Base-by-base conservation (phyloP, 345 rosid species). In the Raphanus sativus region DNA sequence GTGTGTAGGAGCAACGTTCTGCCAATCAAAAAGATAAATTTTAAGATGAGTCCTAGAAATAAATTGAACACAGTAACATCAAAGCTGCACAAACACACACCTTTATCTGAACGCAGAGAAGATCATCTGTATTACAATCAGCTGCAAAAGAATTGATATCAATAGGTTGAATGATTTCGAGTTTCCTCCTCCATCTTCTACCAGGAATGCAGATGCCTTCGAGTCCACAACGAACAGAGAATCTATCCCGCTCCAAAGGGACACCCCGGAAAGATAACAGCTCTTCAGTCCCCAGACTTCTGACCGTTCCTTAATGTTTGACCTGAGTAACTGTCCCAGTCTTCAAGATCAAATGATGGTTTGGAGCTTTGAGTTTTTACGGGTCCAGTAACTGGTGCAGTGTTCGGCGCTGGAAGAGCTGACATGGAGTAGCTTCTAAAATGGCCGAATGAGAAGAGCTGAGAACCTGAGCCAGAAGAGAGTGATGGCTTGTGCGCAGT, bases 391-490 rank as follows among this genome's bases (percentile, higher is more conserved):
- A 91, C 82, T 74, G 91, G 85, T 74, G 81, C 60, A 80, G 82
- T 77, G 85, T 67, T 89, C 80, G 92, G 99, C 71, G 17, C 55
- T 2, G 99, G 98, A 56, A 93, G 85, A 58, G 99, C 80, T 54
- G 99, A 96, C 99, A 96, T 93, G 65, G 98, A 96, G 81, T 96
- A 93, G 83, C 95, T 96, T 86, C 98, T 88, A 80, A 93, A 85
- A 85, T 96, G 87, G 74, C 91, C 86, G 69, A 88, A 88, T 66
- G 99, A 91, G 52, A 93, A 88, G 80, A 96, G 89, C 70, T 90
- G 98, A 77, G 98, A 89, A 71, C 97, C 83, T 76, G 97, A 83
- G 77, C 93, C 80, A 80, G 98, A 81, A 62, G 89, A 74, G 67
- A 73, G 40, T 16, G 84, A 77, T 69, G 94, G 74, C 83, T 81